A percentile compares a stretch with the other conserved stretches of the same genome.
These are phyloP conservation scores for Xylariaceae sp. DNA, from an alignment of 2,329 filamentous ascomycete genomes.

Conservation along the genomic window DNA sequence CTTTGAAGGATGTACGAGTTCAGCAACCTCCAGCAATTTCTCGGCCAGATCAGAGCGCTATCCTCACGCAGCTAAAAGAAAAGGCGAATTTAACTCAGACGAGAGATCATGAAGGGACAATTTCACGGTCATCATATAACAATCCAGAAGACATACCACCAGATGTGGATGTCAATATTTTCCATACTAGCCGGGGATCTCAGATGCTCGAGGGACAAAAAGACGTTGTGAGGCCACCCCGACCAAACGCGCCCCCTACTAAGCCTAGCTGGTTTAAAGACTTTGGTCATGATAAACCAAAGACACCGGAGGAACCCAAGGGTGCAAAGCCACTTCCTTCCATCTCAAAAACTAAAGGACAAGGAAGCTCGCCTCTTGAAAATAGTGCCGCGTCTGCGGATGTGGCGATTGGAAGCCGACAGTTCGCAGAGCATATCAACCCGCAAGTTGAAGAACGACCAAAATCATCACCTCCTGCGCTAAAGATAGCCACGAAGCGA, in stretches of 20 bases:
- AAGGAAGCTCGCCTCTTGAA: conserved; percentile 27
- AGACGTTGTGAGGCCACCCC: conserved; percentile 26
- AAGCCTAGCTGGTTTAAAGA: conserved; percentile 44
- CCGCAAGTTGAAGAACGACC: background rate
- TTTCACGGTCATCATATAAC: background rate
- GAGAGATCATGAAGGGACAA: conserved; percentile 11
- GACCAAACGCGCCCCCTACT: conserved; percentile 27
- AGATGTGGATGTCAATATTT: conserved; percentile 54
- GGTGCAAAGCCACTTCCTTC: conserved; percentile 20
- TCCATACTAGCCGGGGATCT: conserved; percentile 54
- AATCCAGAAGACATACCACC: conserved; percentile 44
- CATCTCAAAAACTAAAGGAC: conserved; percentile 17
- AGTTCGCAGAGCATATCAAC: background rate
- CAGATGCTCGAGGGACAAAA: conserved; percentile 48
- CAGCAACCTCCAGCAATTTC: conserved; percentile 19
- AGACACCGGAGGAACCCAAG: conserved; percentile 14
- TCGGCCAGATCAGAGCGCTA: conserved; percentile 32
- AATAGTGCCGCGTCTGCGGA: conserved; percentile 26
- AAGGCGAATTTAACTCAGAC: conserved; percentile 5
- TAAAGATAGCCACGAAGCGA: background rate
- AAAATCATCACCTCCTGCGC: background rate
- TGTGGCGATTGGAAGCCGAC: conserved; percentile 19
- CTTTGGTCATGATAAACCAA: conserved; percentile 38
- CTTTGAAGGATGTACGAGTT: conserved; percentile 13
- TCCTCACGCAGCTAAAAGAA: conserved; percentile 31